Base-by-base conservation (phyloP, 805 yeast genomes). In the Pichia cephalocereana region DNA sequence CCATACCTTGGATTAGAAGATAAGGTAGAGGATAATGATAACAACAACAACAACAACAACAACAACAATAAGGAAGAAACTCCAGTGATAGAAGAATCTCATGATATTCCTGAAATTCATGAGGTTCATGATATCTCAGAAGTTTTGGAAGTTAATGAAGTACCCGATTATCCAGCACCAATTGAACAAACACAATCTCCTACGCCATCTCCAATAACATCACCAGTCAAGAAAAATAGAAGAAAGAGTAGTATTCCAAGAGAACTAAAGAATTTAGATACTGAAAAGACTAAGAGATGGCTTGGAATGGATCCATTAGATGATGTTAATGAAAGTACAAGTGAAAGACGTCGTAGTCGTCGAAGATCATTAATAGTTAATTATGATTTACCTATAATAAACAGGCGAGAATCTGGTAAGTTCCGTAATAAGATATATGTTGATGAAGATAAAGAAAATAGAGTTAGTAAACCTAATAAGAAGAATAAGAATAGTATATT, bases 361-460 rank as follows among this genome's bases (percentile, higher is more conserved):
- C 67, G 79, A 23, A 74, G 79, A 5, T 77, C 75, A 49, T 38
- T 48, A 5, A 72, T 75, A 11, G 77, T 86, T 7, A 77, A 80
- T 60, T 86, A 86, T 56, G 79, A 79, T 18, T 70, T 79, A 34
- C 88, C 89, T 0, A 79, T 90, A 1, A 62, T 83, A 46, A 69
- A 84, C 38, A 76, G 74, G 15, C 85, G 84, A 59, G 72, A 83
- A 82, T 74, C 95, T 58, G 71, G 91, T 54, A 79, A 78, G 34
- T 70, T 80, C 0, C 82, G 69, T 31, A 71, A 72, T 52, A 34
- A 18, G 10, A 34, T 49, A 23, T 49, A 52, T 10, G 38, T 45
- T 4, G 52, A 47, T 36, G 37, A 44, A 8, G 58, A 56, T 39
- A 49, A 54, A 23, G 57, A 58, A 27, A 47, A 50, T 15, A 32